Percentiles rank a stretch among this genome's conserved stretches.
Evolutionary conservation across 2,329 filamentous ascomycete genomes (phyloP).

Genomic region (Pleomassaria siparia): DNA sequence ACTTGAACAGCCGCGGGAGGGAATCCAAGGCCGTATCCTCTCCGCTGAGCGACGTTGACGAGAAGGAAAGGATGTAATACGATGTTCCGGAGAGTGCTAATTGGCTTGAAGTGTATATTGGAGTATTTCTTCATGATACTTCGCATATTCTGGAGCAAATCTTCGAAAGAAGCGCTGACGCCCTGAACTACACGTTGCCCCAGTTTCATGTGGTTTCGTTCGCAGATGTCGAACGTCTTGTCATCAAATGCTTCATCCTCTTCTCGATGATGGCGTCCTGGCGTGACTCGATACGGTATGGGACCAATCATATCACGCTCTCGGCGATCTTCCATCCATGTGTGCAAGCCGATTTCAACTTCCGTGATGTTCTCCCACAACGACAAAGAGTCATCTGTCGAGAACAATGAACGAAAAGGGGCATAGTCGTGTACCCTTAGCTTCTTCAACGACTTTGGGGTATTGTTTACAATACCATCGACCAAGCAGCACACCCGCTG

Average conservation of each 20-base stretch:
- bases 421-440: conserved; percentile 39
- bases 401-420: conserved; percentile 38
- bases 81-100: conserved; percentile 28
- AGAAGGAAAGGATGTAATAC: conserved; percentile 38
- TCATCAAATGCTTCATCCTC: conserved; percentile 41
- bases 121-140: conserved; percentile 34
- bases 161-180: conserved; percentile 35
- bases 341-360: conserved; percentile 35
- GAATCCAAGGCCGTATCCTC: conserved; percentile 7
- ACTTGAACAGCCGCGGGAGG: not conserved
- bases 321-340: conserved; percentile 40
- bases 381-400: conserved; percentile 29
- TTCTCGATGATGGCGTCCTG: conserved; percentile 35
- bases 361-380: conserved; percentile 32
- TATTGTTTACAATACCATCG: conserved; percentile 34
- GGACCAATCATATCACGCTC: conserved; percentile 37
- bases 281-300: conserved; percentile 36
- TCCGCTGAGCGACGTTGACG: conserved; percentile 35
- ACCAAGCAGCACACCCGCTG: conserved; percentile 40
- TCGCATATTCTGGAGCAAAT: conserved; percentile 33
- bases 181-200: conserved; percentile 38
- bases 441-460: conserved; percentile 33
- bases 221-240: conserved; percentile 34
- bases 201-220: conserved; percentile 37
- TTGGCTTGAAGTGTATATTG: conserved; percentile 35